Evolutionary conservation across 192 early-diverging fungal genomes (phyloP).

Genomic region (Gamsiella multidivaricata): DNA sequence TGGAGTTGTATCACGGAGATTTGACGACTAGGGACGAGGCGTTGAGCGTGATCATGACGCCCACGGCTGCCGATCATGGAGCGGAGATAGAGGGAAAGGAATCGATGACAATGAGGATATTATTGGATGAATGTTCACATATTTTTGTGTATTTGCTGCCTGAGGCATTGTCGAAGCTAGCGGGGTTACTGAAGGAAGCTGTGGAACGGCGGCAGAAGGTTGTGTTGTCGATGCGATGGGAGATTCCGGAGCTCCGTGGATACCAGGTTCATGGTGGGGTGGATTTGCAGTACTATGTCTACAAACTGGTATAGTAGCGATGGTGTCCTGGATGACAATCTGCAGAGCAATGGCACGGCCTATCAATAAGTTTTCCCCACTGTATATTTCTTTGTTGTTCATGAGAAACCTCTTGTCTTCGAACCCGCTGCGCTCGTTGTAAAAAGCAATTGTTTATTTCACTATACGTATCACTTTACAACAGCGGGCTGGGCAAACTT

Average conservation of each 20-base stretch:
- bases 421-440: no score
- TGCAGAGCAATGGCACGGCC: no score
- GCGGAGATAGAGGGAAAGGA: no score
- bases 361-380: no score
- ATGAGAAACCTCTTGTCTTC: no score
- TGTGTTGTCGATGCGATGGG: slow-evolving; percentile 43
- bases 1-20: slow-evolving; percentile 45
- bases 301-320: no score
- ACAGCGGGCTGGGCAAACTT: background rate
- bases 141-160: slow-evolving; percentile 45
- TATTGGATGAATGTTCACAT: slow-evolving; percentile 22
- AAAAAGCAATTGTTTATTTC: background rate
- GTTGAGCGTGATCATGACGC: slow-evolving; percentile 1
- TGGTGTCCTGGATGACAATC: no score
- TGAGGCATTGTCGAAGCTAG: slow-evolving; percentile 32
- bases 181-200: slow-evolving; percentile 7
- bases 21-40: slow-evolving; percentile 7
- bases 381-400: no score
- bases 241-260: slow-evolving; percentile 14
- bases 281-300: slow-evolving; percentile 26
- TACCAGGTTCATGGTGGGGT: slow-evolving; percentile 23
- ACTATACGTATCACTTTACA: background rate
- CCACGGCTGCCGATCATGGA: no score
- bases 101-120: slow-evolving; percentile 9
- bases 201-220: slow-evolving; percentile 15